phyloP scores from a whole-genome alignment of 805 yeast genomes.

The Monosporozyma solicola region DNA sequence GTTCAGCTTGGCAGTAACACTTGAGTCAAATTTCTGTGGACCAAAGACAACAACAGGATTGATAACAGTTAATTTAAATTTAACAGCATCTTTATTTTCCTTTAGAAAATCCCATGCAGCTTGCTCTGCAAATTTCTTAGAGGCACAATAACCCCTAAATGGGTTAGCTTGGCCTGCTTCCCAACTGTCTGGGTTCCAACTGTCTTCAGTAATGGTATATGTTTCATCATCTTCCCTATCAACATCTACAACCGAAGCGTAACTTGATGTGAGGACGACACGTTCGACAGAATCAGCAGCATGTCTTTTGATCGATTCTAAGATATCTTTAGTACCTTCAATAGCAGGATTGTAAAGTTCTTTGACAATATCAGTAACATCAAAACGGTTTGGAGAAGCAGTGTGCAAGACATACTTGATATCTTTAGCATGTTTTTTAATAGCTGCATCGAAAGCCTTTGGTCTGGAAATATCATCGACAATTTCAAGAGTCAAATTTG shows the following conservation, averaged over 20 bases:
- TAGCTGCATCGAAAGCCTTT: too few relatives aligned
- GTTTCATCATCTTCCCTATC: slow-evolving; percentile 4
- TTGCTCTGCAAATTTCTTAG: slow-evolving; percentile 53
- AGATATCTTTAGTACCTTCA: too few relatives aligned
- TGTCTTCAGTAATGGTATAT: slow-evolving; percentile 24
- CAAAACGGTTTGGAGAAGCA: too few relatives aligned
- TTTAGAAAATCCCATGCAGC: slow-evolving; percentile 47
- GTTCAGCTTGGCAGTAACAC: slow-evolving; percentile 29
- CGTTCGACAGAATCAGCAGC: too few relatives aligned
- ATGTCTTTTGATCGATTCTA: too few relatives aligned
- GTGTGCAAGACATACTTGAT: too few relatives aligned
- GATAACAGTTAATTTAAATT: slow-evolving; percentile 38
- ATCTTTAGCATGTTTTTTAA: too few relatives aligned
- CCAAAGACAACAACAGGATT: slow-evolving; percentile 53
- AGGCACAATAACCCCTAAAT: slow-evolving; percentile 40
- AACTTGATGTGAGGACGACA: slow-evolving; percentile 36
- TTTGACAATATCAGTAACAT: too few relatives aligned
- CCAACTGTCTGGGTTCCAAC: slow-evolving; percentile 31
- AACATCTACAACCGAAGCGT: slow-evolving; percentile 39
- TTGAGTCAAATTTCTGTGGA: slow-evolving; percentile 45
- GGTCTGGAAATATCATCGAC: too few relatives aligned
- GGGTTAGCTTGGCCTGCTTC: slow-evolving; percentile 10
- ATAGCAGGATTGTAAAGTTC: too few relatives aligned
- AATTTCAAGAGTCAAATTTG: too few relatives aligned
- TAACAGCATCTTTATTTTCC: slow-evolving; percentile 25